Conservation (phyloP, 441 rosid species). For the Dalechampia spathulata region DNA sequence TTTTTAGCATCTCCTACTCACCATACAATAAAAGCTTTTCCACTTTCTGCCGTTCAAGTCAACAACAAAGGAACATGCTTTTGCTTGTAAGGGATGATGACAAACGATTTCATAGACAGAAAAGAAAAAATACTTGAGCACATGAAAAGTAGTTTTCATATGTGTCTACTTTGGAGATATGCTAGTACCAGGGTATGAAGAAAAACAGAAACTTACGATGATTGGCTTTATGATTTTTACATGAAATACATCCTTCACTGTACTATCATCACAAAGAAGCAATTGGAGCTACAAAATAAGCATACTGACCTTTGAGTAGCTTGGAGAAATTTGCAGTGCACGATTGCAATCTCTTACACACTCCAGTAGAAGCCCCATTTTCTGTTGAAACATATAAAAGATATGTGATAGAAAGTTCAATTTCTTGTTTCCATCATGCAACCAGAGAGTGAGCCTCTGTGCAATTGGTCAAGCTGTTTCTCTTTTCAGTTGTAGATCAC, state of each 20-base stretch:
- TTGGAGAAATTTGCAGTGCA: constrained; percentile 59
- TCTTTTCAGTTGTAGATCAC: too few relatives aligned
- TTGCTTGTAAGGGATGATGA: background rate
- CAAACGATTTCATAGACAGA: background rate
- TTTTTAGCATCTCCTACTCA: background rate
- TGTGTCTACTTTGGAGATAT: background rate
- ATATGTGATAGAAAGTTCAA: background rate
- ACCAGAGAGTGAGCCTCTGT: too few relatives aligned
- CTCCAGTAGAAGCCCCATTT: constrained; percentile 45
- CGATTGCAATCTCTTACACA: constrained; percentile 68
- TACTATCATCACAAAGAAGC: background rate
- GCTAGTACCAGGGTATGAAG: background rate
- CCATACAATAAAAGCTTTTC: background rate
- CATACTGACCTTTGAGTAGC: constrained; percentile 58
- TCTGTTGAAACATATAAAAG: constrained; percentile 31
- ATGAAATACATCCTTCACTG: background rate
- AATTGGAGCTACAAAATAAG: constrained; percentile 2
- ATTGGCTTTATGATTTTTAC: background rate
- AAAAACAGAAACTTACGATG: too few relatives aligned
- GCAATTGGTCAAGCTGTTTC: too few relatives aligned
- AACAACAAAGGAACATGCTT: too few relatives aligned
- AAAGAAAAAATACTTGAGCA: background rate
- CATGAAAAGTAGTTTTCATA: background rate
- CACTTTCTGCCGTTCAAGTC: background rate
- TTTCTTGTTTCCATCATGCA: background rate